phyloP scores from a whole-genome alignment of 148 eudicot genomes.

The Heliamphora exappendiculata region DNA sequence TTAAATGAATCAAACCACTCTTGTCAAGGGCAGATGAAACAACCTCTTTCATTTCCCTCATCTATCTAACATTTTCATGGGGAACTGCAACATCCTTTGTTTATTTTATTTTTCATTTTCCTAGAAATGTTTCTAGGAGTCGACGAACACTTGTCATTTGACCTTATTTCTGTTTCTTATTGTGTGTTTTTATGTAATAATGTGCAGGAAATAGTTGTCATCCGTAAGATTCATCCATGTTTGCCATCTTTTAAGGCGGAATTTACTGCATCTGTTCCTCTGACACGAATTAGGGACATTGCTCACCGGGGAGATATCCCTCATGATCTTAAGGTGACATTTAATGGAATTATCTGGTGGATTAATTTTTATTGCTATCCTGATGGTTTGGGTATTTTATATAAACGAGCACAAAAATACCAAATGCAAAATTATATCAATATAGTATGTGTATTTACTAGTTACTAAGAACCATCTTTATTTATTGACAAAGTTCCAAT shows the following conservation, averaged over 20 bases:
- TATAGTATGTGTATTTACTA: background rate
- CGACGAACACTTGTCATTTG: background rate
- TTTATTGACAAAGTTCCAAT: background rate
- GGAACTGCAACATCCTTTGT: background rate
- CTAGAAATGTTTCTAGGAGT: background rate
- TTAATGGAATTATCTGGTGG: background rate
- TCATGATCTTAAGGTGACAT: slow-evolving; percentile 86
- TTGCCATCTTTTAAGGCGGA: slow-evolving; percentile 97
- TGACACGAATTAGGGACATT: slow-evolving; percentile 92
- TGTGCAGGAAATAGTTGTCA: slow-evolving; percentile 75
- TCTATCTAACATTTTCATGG: no score
- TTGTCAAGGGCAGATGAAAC: no score
- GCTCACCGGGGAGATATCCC: slow-evolving; percentile 92
- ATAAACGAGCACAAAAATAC: background rate
- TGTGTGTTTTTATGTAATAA: background rate
- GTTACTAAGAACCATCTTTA: background rate
- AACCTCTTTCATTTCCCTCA: no score
- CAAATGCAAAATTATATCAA: background rate
- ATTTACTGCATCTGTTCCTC: slow-evolving; percentile 94
- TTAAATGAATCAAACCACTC: no score
- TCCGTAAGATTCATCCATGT: slow-evolving; percentile 93
- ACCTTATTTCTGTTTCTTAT: background rate
- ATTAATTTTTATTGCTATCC: background rate
- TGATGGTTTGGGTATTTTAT: background rate
- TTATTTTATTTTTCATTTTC: background rate